A percentile compares a stretch with the other conserved stretches of the same genome.
Conservation (phyloP, 2,329 filamentous ascomycete genomes). For the Hymenoscyphus repandus region DNA sequence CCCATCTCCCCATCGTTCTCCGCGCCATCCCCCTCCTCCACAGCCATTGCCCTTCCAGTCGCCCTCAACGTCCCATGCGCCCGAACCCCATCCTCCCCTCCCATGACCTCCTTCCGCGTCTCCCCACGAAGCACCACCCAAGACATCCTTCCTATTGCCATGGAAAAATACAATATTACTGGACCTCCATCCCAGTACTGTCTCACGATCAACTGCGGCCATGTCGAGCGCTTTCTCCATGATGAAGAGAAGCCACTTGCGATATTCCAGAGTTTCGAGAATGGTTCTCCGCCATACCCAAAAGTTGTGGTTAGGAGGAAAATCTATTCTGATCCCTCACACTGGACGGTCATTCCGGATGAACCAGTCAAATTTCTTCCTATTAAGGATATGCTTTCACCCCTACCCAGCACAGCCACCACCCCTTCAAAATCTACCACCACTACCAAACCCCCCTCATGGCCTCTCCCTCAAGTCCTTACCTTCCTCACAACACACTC, state of each 20-base stretch:
- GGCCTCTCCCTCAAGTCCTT: too few species aligned
- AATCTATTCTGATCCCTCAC: too few species aligned
- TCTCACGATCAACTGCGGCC: constrained; percentile 94
- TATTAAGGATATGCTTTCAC: too few species aligned
- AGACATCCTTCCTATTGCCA: constrained; percentile 86
- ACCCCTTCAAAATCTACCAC: too few species aligned
- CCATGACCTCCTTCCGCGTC: constrained; percentile 91
- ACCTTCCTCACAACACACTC: too few species aligned
- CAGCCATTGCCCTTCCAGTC: background rate
- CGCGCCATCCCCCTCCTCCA: background rate
- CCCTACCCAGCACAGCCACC: too few species aligned
- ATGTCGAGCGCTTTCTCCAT: constrained; percentile 86
- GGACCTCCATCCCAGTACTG: constrained; percentile 94
- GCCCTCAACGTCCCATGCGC: background rate
- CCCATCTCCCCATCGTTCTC: background rate
- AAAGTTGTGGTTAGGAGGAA: too few species aligned
- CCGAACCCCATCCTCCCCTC: background rate
- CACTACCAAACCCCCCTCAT: too few species aligned
- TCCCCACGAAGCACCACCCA: constrained; percentile 94
- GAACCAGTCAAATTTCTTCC: too few species aligned
- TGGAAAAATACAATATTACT: constrained; percentile 96
- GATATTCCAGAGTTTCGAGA: constrained; percentile 89
- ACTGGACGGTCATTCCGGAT: too few species aligned
- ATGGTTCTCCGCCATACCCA: constrained; percentile 37
- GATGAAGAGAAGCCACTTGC: constrained; percentile 88